Evolutionary conservation across 164 flowering plant genomes (phyloP).

Genomic region (Vitis cinerea): DNA sequence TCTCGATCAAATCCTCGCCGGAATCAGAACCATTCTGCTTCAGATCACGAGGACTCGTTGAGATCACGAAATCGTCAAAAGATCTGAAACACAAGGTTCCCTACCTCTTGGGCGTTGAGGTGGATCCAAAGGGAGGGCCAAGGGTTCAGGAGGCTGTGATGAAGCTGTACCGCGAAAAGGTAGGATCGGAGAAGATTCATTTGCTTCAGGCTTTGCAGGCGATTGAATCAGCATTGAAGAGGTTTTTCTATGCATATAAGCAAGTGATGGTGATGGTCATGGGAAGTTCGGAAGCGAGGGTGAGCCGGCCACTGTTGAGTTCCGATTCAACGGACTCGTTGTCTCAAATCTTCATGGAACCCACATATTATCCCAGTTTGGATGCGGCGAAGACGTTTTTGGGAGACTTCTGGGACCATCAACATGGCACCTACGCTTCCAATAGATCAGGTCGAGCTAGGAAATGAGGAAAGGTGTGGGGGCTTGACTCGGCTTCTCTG

Average conservation of each 20-base stretch:
- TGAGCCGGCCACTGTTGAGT: conserved; percentile 27
- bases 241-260: conserved; percentile 66
- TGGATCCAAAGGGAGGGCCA: conserved; percentile 94
- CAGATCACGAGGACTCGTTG: conserved; percentile 58
- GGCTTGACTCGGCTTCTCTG: not conserved
- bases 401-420: conserved; percentile 52
- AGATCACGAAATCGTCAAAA: conserved; percentile 47
- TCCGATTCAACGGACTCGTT: conserved; percentile 43
- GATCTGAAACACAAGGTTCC: conserved; percentile 83
- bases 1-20: conserved; percentile 40
- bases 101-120: conserved; percentile 72
- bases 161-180: conserved; percentile 55
- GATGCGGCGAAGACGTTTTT: conserved; percentile 95
- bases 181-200: conserved; percentile 50
- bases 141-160: conserved; percentile 87
- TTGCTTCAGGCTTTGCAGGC: conserved; percentile 78
- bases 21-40: conserved; percentile 68
- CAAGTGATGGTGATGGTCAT: conserved; percentile 60
- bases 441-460: too few species aligned
- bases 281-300: conserved; percentile 85
- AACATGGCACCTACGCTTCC: not conserved
- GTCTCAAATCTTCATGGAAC: conserved; percentile 65
- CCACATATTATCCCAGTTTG: conserved; percentile 81
- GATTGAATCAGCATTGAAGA: conserved; percentile 66
- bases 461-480: not conserved